Conservation (phyloP, 2,329 filamentous ascomycete genomes). For the Fusarium hainanense region DNA sequence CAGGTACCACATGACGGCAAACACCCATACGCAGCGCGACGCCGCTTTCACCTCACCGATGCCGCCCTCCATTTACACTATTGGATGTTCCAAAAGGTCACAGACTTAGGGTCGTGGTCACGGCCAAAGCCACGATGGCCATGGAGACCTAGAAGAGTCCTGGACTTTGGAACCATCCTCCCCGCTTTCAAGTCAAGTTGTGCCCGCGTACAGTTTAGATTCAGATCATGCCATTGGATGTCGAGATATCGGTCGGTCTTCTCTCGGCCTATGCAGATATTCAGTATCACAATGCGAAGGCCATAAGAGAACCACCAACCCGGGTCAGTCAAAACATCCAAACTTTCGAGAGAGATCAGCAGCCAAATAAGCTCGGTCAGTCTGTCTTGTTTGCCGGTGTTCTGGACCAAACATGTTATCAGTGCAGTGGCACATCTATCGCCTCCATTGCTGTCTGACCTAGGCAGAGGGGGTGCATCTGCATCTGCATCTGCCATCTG, state of each 20-base stretch:
- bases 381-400: constrained; percentile 5
- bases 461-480: constrained; percentile 10
- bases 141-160: not conserved
- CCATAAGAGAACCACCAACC: not conserved
- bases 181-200: constrained; percentile 24
- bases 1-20: constrained; percentile 41
- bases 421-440: not conserved
- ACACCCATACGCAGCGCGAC: constrained; percentile 27
- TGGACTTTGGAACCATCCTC: not conserved
- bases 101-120: constrained; percentile 41
- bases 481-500: constrained; percentile 2
- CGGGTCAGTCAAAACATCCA: constrained; percentile 7
- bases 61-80: constrained; percentile 36
- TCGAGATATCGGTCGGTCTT: constrained; percentile 8
- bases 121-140: constrained; percentile 26
- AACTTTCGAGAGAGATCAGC: constrained; percentile 14
- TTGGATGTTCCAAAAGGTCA: constrained; percentile 40
- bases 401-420: not conserved
- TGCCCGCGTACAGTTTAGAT: constrained; percentile 3
- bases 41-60: constrained; percentile 41
- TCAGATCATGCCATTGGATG: not conserved
- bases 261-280: constrained; percentile 9
- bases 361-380: constrained; percentile 21
- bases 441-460: constrained; percentile 1
- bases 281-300: not conserved